Evolutionary conservation across 345 rosid genomes (phyloP).

Genomic region (Streptanthus diversifolius): DNA sequence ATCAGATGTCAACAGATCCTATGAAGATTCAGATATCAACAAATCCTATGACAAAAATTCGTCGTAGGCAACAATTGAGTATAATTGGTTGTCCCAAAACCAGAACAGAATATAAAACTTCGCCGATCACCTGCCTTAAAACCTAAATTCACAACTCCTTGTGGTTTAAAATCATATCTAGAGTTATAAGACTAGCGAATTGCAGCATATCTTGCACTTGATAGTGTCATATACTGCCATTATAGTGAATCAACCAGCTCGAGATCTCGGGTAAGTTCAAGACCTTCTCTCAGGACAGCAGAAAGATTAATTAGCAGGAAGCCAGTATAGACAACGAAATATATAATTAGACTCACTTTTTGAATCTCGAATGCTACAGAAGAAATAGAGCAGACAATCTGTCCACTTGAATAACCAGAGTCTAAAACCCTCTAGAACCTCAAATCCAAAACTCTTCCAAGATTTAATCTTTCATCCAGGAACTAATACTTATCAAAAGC

Average conservation of each 20-base stretch:
- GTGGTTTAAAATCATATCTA: neutral
- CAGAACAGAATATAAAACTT: neutral
- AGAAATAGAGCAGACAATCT: neutral
- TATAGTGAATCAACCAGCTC: neutral
- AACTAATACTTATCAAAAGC: neutral
- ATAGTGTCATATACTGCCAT: neutral
- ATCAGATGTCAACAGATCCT: neutral
- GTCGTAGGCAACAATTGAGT: neutral
- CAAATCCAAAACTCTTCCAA: neutral
- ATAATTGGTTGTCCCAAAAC: neutral
- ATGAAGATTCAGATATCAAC: conserved; percentile 4
- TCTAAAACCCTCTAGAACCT: neutral
- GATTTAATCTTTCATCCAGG: neutral
- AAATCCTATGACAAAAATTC: neutral
- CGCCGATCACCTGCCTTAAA: neutral
- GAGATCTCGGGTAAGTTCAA: neutral
- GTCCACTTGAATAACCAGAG: neutral
- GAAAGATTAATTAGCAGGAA: neutral
- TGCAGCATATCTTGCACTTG: neutral
- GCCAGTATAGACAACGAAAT: neutral
- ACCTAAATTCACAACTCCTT: neutral
- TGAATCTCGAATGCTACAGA: neutral
- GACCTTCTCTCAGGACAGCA: neutral
- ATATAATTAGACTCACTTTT: neutral
- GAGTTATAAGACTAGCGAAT: neutral